A percentile compares a stretch with the other conserved stretches of the same genome.
These are phyloP conservation scores for Alloteropsis semialata DNA, from an alignment of 176 grass and related monocot species.

Conservation along the genomic window DNA sequence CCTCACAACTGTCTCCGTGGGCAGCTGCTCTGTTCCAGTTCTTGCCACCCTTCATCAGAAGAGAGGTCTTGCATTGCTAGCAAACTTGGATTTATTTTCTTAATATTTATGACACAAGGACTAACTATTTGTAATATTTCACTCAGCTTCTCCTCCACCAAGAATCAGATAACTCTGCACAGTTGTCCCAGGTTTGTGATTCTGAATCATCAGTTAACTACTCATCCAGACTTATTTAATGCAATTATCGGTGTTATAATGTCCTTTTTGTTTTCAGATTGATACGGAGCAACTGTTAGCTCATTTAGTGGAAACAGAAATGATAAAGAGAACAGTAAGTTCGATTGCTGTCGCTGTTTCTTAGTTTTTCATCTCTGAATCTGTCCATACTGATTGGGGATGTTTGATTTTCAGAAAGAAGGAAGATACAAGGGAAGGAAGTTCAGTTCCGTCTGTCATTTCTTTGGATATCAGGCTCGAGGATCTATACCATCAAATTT, in stretches of 20 bases:
- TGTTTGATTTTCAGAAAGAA: slow-evolving; percentile 47
- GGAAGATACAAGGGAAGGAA: slow-evolving; percentile 72
- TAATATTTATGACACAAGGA: neutral
- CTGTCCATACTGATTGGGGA: neutral
- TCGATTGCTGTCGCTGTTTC: neutral
- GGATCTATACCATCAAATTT: slow-evolving; percentile 69
- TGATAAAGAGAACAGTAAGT: slow-evolving; percentile 62
- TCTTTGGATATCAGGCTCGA: slow-evolving; percentile 75
- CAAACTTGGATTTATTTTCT: slow-evolving; percentile 14
- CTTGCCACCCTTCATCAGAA: slow-evolving; percentile 66
- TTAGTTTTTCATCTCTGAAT: neutral
- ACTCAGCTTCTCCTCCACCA: slow-evolving; percentile 66
- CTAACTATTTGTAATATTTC: neutral
- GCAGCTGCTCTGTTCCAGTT: slow-evolving; percentile 67
- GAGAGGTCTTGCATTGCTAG: slow-evolving; percentile 44
- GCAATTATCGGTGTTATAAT: neutral
- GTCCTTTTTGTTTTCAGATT: slow-evolving; percentile 41
- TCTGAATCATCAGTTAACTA: neutral
- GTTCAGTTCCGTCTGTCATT: slow-evolving; percentile 72
- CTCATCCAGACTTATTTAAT: neutral
- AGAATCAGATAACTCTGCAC: slow-evolving; percentile 75
- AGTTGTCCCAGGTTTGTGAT: slow-evolving; percentile 66
- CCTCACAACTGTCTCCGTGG: slow-evolving; percentile 57
- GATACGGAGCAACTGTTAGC: slow-evolving; percentile 72
- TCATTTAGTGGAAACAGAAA: slow-evolving; percentile 68